A percentile compares a stretch with the other conserved stretches of the same genome.
phyloP scores from a whole-genome alignment of 371 early-diverging fungal species.

The Batrachochytrium dendrobatidis region DNA sequence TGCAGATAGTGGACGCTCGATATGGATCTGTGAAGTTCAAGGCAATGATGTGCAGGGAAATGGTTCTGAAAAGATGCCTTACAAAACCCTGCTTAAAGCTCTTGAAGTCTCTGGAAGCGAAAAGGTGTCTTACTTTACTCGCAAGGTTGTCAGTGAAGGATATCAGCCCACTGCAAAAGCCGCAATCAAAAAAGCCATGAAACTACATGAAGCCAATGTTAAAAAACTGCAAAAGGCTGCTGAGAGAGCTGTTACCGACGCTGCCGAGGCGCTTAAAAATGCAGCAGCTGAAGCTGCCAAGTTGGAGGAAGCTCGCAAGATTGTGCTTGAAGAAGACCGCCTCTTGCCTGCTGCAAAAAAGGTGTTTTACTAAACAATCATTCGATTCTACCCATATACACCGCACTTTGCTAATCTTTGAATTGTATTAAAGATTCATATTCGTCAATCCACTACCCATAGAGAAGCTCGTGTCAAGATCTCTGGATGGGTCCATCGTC shows the following conservation, averaged over 20 bases:
- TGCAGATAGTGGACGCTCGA: neutral
- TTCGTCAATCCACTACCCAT: constrained; percentile 55
- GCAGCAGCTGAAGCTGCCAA: constrained; percentile 48
- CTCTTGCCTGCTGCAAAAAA: constrained; percentile 67
- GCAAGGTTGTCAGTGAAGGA: constrained; percentile 60
- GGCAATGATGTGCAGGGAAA: constrained; percentile 37
- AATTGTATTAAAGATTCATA: constrained; percentile 61
- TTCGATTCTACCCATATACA: too few species aligned
- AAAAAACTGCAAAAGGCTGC: constrained; percentile 60
- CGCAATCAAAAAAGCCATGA: constrained; percentile 86
- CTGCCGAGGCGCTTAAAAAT: constrained; percentile 55
- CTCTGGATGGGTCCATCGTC: constrained; percentile 94
- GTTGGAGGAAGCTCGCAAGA: constrained; percentile 76
- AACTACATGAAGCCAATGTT: constrained; percentile 58
- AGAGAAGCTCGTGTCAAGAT: constrained; percentile 81
- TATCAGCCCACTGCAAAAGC: constrained; percentile 76
- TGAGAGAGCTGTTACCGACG: constrained; percentile 29
- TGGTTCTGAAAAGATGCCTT: constrained; percentile 39
- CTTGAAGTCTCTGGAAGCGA: constrained; percentile 18
- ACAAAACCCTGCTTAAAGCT: constrained; percentile 31
- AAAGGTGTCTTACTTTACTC: constrained; percentile 23
- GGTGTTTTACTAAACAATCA: constrained; percentile 44
- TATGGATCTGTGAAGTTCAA: constrained; percentile 30
- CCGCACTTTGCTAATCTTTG: too few species aligned
- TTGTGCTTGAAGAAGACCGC: constrained; percentile 69